phyloP scores from a whole-genome alignment of 352 stramenopile genomes.

The Pythium brachiatum region DNA sequence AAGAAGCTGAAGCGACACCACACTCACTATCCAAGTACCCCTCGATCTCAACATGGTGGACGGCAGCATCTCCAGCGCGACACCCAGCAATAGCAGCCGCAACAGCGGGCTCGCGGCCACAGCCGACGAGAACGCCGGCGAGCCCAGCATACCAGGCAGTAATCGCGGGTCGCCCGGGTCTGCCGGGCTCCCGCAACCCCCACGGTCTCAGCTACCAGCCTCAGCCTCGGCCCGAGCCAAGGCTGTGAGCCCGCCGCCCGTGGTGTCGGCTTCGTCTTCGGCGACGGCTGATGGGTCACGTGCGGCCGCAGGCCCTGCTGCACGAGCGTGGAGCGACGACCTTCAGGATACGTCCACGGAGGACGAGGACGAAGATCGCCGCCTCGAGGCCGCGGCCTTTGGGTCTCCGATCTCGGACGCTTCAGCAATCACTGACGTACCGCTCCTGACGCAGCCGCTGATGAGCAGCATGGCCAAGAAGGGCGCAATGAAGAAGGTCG shows the following conservation, averaged over 20 bases:
- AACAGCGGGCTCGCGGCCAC: neutral
- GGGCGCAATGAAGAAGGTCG: constrained; percentile 17
- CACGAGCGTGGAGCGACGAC: constrained; percentile 18
- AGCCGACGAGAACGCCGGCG: constrained; percentile 7
- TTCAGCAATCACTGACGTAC: neutral
- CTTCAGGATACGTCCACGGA: constrained; percentile 10
- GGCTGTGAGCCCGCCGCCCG: neutral
- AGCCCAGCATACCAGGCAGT: constrained; percentile 22
- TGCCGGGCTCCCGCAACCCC: neutral
- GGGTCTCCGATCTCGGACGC: neutral
- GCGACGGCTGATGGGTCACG: neutral
- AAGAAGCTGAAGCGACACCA: constrained; percentile 15
- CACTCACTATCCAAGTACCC: neutral
- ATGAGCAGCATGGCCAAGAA: constrained; percentile 14
- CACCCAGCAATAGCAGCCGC: neutral
- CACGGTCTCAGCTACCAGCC: neutral
- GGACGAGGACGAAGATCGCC: constrained; percentile 21
- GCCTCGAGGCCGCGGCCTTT: constrained; percentile 5
- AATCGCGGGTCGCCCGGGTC: constrained; percentile 9
- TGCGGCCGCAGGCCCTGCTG: neutral
- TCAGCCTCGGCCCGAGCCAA: neutral
- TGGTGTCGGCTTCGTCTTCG: neutral
- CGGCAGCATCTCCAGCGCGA: neutral
- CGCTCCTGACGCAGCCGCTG: neutral
- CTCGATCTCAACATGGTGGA: neutral